Base-by-base conservation (phyloP, 805 yeast species). In the Lachancea quebecensis region DNA sequence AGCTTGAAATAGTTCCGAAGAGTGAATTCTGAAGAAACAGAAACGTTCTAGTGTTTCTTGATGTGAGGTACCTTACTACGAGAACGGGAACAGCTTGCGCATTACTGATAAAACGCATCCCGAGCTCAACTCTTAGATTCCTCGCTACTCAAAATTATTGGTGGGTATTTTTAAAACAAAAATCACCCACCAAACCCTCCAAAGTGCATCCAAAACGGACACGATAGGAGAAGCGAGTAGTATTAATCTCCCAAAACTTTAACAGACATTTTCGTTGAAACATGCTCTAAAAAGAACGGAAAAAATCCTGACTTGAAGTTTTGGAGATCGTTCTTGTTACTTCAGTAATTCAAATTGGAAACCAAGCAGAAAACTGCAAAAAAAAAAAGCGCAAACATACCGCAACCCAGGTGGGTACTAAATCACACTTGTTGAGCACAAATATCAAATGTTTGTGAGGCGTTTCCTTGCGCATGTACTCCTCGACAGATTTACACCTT, bases 351-450 rank as follows among this genome's bases (percentile, higher is more conserved):
- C 25, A 21, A 7, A 21, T 21, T 21, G 25, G 25, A 21, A 21
- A 21, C 4, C 4, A 21, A 21, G 25, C 25, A 21, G 25, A 34
- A 34, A 34, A 34, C 12, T 10, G 12, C 21, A 41, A 12, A 12
- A 4, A 14, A 30, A 30, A 48, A 50, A 53, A 42, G 42, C 34
- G 44, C 46, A 62, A 67, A 89, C 98, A 78, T 88, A 90, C 98
- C 60, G 98, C 97, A 60, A 88, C 97, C 97, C 98, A 91, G 39
- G 96, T 91, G 52, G 99, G 99, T 42, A 91, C 96, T 60, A 91
- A 79, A 74, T 91, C 99, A 78, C 97, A 90, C 75, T 91, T 91
- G 78, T 91, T 91, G 69, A 91, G 72, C 46, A 93, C 96, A 64
- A 84, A 90, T 55, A 91, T 84, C 71, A 91, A 74, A 74, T 93